Evolutionary conservation across 306 rosid genomes (phyloP), one percentile per base, ranked within the genome.

Genomic region (Vicia villosa): DNA sequence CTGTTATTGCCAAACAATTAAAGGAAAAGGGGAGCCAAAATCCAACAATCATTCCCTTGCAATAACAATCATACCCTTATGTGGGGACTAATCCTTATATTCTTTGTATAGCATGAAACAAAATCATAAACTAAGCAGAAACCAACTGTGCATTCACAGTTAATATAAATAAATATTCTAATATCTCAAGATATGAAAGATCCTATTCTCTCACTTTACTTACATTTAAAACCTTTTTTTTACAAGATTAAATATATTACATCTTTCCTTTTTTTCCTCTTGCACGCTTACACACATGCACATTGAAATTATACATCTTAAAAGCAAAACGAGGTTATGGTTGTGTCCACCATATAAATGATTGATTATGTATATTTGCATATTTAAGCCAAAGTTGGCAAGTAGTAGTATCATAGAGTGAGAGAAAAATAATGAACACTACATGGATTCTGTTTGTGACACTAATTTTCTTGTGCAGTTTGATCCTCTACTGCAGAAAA

Each of bases 361-460:
- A 61, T 61, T 36, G 86, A 86, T 83, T 81, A 69, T 38, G n/a
- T 3, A 52, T 52, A 42, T 47, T n/a, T 49, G 59, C 82, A 61
- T 82, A 83, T 85, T 81, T 86, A 87, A 92, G 83, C 68, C 79
- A 80, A 80, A 77, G 34, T 11, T 63, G 11, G 70, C 75, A 66
- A n/a, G n/a, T n/a, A 24, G 64, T 56, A 43, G 42, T 78, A 81
- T 70, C 40, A 63, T 74, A 63, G n/a, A n/a, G n/a, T n/a, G 78
- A 28, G 66, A 60, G 79, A 58, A 81, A 79, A 68, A 77, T 71
- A 76, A 90, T 90, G 97, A 90, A 88, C 77, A 81, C 64, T 46
- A 38, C 77, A 73, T 84, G 89, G 98, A 78, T 84, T 84, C 76
- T 84, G 76, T 63, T 80, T 54, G 51, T 72, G 52, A 72, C 86